Evolutionary conservation across 805 yeast genomes (phyloP).

Genomic region (Priceomyces carsonii): DNA sequence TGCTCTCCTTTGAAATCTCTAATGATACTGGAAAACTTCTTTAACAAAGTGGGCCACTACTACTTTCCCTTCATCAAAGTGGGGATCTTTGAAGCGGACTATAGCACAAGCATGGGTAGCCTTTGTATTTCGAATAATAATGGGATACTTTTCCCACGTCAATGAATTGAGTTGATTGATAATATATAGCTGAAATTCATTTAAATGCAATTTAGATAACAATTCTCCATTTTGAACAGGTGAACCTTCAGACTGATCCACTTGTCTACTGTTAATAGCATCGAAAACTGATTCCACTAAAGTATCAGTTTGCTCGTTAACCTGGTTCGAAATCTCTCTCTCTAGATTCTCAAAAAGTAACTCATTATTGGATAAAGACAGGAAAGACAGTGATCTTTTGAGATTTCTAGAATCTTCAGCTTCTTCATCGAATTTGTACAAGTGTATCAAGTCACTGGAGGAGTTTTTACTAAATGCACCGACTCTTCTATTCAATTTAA

Average conservation of each 20-base stretch:
- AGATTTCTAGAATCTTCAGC: slow-evolving; percentile 4
- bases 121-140: slow-evolving; percentile 63
- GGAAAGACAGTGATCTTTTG: slow-evolving; percentile 1
- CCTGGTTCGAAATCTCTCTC: slow-evolving; percentile 23
- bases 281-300: slow-evolving; percentile 64
- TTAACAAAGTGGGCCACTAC: slow-evolving; percentile 67
- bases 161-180: slow-evolving; percentile 57
- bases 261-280: slow-evolving; percentile 43
- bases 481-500: slow-evolving; percentile 30
- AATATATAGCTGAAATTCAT: slow-evolving; percentile 49
- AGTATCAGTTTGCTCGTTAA: slow-evolving; percentile 62
- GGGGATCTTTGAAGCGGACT: slow-evolving; percentile 54
- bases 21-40: slow-evolving; percentile 21
- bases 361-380: neutral
- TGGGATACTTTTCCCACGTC: slow-evolving; percentile 70
- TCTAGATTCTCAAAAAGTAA: slow-evolving; percentile 13
- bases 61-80: slow-evolving; percentile 65
- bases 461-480: slow-evolving; percentile 25
- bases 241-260: neutral
- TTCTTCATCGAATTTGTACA: slow-evolving; percentile 23
- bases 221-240: slow-evolving; percentile 2
- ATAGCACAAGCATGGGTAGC: slow-evolving; percentile 84
- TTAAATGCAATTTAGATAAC: slow-evolving; percentile 37
- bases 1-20: too few relatives aligned
- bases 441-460: slow-evolving; percentile 25